Evolutionary conservation across 345 rosid species (phyloP), one percentile per base, ranked within the genome.

Genomic region (Gossypium stocksii): DNA sequence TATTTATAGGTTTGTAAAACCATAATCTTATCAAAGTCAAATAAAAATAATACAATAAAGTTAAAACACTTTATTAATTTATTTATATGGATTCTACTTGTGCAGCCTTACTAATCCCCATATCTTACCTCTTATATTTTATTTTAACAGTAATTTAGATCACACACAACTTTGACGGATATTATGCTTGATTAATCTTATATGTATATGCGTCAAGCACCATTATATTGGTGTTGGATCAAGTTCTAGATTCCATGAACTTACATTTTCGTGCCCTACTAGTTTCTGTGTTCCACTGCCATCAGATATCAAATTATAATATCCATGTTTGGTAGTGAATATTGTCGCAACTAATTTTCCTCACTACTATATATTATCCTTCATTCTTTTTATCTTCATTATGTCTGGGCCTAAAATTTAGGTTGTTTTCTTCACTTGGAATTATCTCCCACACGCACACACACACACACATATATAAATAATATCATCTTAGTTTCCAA

Each of bases 201-300:
- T 4, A 34, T 34, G 11, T 12, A 22, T 22, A 9, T 20, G 14
- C 29, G 69, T 41, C 17, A 17, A 52, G 56, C 56, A 15, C 17
- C 57, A 52, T 52, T 16, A 65, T 43, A 22, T 66, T 20, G 53
- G 52, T 12, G 9, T 66, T 66, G 70, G 70, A 66, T 51, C 58
- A 68, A 48, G 58, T 49, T 49, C 72, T 15, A 49, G 58, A 25
- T 68, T 68, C 72, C 44, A 49, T 49, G 58, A 25, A 68, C 58
- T 68, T 49, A 43, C 15, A 25, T 43, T 68, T 68, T 11, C 17
- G 20, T 66, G 72, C 38, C 14, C 54, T 48, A 23, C 54, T 22
- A 15, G 17, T 45, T 14, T 20, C 38, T 45, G 9, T 23, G 9
- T 14, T 19, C 27, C 27, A 67, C 48, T 14, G 41, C 27, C 27